These are phyloP conservation scores for Colletotrichum sojae DNA, from an alignment of 2,329 filamentous ascomycete genomes.

Conservation along the genomic window DNA sequence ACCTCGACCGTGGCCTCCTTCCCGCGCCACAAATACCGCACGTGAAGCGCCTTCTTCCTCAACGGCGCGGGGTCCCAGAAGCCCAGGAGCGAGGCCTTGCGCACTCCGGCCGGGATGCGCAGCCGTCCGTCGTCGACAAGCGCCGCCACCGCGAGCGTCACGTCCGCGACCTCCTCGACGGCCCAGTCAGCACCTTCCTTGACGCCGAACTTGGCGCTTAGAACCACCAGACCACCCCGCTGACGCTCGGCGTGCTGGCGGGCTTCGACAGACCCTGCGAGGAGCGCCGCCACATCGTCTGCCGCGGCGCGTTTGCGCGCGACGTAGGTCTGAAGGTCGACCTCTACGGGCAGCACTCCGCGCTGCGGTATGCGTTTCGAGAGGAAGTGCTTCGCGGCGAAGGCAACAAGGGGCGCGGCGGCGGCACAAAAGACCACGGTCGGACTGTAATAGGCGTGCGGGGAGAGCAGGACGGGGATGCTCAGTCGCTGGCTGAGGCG, in stretches of 20 bases:
- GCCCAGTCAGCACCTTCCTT: constrained; percentile 47
- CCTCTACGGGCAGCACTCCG: background rate
- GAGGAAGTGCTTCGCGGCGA: constrained; percentile 55
- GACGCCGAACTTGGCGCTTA: constrained; percentile 64
- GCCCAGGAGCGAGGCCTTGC: constrained; percentile 61
- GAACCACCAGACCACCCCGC: constrained; percentile 60
- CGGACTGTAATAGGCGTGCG: constrained; percentile 45
- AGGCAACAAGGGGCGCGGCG: constrained; percentile 55
- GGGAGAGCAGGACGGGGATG: constrained; percentile 59
- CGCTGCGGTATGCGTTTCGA: constrained; percentile 31
- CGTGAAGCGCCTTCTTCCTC: constrained; percentile 59
- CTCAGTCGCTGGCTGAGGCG: constrained; percentile 60
- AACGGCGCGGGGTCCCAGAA: constrained; percentile 66
- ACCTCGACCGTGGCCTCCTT: constrained; percentile 54
- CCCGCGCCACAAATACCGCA: constrained; percentile 59
- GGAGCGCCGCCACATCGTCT: constrained; percentile 59
- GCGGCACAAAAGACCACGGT: constrained; percentile 55
- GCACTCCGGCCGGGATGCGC: constrained; percentile 56
- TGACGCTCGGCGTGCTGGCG: constrained; percentile 54
- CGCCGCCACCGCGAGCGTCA: constrained; percentile 63
- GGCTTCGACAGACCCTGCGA: constrained; percentile 56
- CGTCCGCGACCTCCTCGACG: constrained; percentile 63
- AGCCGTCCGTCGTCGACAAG: constrained; percentile 57
- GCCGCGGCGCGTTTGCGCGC: constrained; percentile 58
- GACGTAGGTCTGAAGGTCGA: constrained; percentile 45